phyloP scores from a whole-genome alignment of 129 eudicot genomes.

The sunflower (Helianthus annuus) region HanXRQr2.0-SUNRISE NC_035433.2:113156165-113156664 shows the following conservation, averaged over 20 bases:
- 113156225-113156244: neutral
- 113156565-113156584: conserved; percentile 2
- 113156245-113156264: neutral
- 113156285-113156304: neutral
- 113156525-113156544: neutral
- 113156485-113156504: neutral
- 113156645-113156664: conserved; percentile 1
- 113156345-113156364: neutral
- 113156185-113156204: conserved; percentile 18
- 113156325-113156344: neutral
- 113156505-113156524: neutral
- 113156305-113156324: neutral
- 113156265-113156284: neutral
- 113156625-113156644: neutral
- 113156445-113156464: neutral
- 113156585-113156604: conserved; percentile 27
- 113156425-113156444: neutral
- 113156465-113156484: neutral
- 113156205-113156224: neutral
- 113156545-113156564: conserved; percentile 6
- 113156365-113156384: neutral
- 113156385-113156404: neutral
- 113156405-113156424: neutral
- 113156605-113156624: neutral
- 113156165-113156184: conserved; percentile 17